Conservation (phyloP, 768 basidiomycete species). For the Trametes meyenii region DNA sequence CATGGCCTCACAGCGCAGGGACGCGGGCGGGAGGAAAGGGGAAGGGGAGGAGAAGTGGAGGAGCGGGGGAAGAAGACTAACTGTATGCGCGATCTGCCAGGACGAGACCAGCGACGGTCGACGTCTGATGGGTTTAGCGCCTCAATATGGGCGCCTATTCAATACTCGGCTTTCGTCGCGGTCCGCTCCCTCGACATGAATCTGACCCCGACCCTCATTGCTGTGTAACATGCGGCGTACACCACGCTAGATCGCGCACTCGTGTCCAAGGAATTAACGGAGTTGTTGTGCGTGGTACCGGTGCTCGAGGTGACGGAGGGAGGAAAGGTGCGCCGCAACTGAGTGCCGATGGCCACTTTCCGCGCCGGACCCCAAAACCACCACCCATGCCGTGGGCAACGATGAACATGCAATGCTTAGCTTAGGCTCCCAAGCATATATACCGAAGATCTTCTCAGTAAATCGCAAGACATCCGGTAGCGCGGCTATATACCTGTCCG, state of each 20-base stretch:
- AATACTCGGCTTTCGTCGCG: slow-evolving; percentile 5
- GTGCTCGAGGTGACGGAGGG: too few species aligned
- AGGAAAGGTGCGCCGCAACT: too few species aligned
- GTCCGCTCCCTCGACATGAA: background rate
- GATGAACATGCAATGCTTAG: background rate
- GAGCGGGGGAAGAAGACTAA: background rate
- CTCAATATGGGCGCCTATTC: slow-evolving; percentile 13
- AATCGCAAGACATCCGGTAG: too few species aligned
- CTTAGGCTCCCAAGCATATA: too few species aligned
- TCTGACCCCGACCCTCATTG: background rate
- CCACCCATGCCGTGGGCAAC: background rate
- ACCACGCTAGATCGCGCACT: background rate
- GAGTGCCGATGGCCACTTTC: too few species aligned
- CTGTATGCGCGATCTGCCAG: background rate
- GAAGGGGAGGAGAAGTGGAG: background rate
- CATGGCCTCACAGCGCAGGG: slow-evolving; percentile 22
- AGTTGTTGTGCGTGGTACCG: too few species aligned
- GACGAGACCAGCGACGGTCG: background rate
- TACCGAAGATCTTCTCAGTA: too few species aligned
- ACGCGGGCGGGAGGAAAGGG: background rate
- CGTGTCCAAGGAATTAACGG: background rate
- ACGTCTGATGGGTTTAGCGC: slow-evolving; percentile 2
- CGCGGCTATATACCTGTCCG: too few species aligned
- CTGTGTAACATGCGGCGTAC: slow-evolving; percentile 5
- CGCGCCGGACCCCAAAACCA: too few species aligned